phyloP scores from a whole-genome alignment of 805 yeast species.

The Candida maltosa region DNA sequence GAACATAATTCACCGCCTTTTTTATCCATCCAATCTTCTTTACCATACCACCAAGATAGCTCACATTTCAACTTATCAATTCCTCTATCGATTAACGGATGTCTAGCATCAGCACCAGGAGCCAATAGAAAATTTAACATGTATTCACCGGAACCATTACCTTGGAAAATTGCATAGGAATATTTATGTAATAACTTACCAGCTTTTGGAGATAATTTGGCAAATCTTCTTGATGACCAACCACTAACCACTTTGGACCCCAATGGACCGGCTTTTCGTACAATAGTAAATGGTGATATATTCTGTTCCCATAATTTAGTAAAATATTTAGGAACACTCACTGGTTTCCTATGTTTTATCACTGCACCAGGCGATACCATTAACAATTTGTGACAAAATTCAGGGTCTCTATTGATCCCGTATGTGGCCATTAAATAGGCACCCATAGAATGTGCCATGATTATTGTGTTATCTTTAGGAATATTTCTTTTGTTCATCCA shows the following conservation, averaged over 20 bases:
- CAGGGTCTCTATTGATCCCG: constrained; percentile 54
- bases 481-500: constrained; percentile 56
- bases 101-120: constrained; percentile 88
- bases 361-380: constrained; percentile 92
- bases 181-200: constrained; percentile 65
- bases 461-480: constrained; percentile 42
- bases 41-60: constrained; percentile 84
- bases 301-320: constrained; percentile 80
- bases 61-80: constrained; percentile 55
- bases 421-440: constrained; percentile 76
- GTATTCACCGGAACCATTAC: constrained; percentile 91
- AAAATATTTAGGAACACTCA: constrained; percentile 72
- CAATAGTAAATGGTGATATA: constrained; percentile 79
- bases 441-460: constrained; percentile 90
- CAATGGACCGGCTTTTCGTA: constrained; percentile 71
- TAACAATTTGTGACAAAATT: constrained; percentile 62
- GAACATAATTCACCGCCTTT: constrained; percentile 45
- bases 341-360: constrained; percentile 41
- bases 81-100: constrained; percentile 57
- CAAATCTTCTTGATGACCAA: constrained; percentile 84
- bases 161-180: constrained; percentile 79
- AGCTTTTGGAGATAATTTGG: constrained; percentile 47
- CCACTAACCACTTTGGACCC: constrained; percentile 86
- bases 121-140: constrained; percentile 78
- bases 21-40: constrained; percentile 61